Conservation (phyloP, 2,329 filamentous ascomycete genomes). For the Coniochaeta sp. region DNA sequence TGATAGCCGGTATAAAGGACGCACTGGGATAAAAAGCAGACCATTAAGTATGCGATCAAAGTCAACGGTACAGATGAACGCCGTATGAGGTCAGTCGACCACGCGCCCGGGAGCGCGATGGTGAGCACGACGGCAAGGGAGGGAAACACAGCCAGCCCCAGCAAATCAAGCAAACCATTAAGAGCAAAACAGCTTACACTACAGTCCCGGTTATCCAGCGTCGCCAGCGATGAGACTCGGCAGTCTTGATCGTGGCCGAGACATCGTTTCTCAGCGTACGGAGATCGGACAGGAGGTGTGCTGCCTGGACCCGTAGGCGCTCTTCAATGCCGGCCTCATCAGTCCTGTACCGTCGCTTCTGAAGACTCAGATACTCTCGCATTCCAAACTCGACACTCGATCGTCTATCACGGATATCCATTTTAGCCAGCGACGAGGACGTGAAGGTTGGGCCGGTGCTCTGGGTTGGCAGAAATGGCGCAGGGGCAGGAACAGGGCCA, state of each 20-base stretch:
- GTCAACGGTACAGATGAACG: neutral
- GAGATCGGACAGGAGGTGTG: slow-evolving; percentile 35
- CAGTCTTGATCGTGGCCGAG: slow-evolving; percentile 30
- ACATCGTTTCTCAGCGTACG: slow-evolving; percentile 35
- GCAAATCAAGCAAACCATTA: neutral
- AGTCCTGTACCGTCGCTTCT: slow-evolving; percentile 17
- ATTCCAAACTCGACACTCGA: slow-evolving; percentile 21
- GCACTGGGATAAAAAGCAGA: slow-evolving; percentile 27
- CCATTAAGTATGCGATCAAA: neutral
- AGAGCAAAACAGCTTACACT: slow-evolving; percentile 30
- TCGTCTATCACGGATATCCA: slow-evolving; percentile 12
- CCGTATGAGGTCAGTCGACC: too few species aligned
- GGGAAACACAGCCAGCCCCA: too few species aligned
- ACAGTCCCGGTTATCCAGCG: slow-evolving; percentile 43
- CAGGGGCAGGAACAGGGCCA: slow-evolving; percentile 1
- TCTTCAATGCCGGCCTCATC: slow-evolving; percentile 24
- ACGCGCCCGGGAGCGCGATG: too few species aligned
- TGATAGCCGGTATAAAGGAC: slow-evolving; percentile 43
- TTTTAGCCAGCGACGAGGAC: slow-evolving; percentile 5
- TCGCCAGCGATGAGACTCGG: slow-evolving; percentile 43
- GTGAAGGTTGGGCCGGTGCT: slow-evolving; percentile 3
- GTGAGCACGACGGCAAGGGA: too few species aligned
- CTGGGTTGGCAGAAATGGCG: neutral
- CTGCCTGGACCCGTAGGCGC: slow-evolving; percentile 33
- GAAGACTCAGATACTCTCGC: slow-evolving; percentile 24